These are phyloP conservation scores for Plasmodium inui DNA, from an alignment of 169 alveolate species.

Conservation along the genomic window DNA sequence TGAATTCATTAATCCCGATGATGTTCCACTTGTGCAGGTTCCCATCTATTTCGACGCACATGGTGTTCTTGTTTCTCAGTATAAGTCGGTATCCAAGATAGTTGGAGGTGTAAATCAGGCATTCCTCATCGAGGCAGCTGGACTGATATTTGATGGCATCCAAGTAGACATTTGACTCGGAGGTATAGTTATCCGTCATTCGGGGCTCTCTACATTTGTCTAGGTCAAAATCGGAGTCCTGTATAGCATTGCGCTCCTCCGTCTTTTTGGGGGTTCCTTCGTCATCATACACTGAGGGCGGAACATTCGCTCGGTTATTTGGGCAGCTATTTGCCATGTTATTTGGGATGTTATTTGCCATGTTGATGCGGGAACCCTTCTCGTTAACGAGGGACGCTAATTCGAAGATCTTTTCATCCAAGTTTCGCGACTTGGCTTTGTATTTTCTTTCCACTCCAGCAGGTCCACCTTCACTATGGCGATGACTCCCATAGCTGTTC, in stretches of 20 bases:
- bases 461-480: not conserved
- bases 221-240: constrained; percentile 7
- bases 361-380: not conserved
- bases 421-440: not conserved
- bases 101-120: constrained; percentile 65
- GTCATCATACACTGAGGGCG: not conserved
- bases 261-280: not conserved
- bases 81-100: constrained; percentile 60
- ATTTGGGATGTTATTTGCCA: not conserved
- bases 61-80: constrained; percentile 66
- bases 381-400: not conserved
- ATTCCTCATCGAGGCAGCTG: constrained; percentile 73
- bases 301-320: not conserved
- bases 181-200: not conserved
- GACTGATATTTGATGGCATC: constrained; percentile 75
- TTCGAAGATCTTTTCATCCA: constrained; percentile 12
- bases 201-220: constrained; percentile 25
- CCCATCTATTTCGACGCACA: constrained; percentile 75
- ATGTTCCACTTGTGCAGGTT: constrained; percentile 59
- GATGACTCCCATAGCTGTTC: constrained; percentile 3
- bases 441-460: not conserved
- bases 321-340: not conserved
- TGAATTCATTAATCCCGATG: constrained; percentile 74
- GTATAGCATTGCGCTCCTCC: constrained; percentile 18
- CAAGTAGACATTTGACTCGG: constrained; percentile 48